Conservation (phyloP, 2,329 filamentous ascomycete species). For the Dactylellina drechsleri region DNA sequence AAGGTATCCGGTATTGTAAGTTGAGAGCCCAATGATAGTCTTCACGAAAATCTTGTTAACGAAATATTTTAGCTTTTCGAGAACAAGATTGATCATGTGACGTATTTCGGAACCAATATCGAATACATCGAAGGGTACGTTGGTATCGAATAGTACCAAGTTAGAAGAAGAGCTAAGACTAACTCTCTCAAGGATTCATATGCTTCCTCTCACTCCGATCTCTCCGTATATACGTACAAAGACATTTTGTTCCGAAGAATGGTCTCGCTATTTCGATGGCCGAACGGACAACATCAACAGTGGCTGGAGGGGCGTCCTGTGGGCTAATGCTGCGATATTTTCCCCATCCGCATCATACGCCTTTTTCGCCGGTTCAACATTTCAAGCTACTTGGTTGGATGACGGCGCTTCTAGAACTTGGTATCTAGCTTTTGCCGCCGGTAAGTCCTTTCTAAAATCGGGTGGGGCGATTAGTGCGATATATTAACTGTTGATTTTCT, state of each 20-base stretch:
- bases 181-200: conserved; percentile 75
- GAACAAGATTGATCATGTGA: conserved; percentile 93
- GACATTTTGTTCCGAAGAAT: conserved; percentile 82
- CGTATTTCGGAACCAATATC: conserved; percentile 80
- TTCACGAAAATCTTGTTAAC: conserved; percentile 63
- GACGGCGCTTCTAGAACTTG: conserved; percentile 84
- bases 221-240: conserved; percentile 74
- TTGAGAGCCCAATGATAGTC: conserved; percentile 58
- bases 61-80: conserved; percentile 74
- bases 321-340: conserved; percentile 81
- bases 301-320: conserved; percentile 87
- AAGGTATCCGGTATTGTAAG: conserved; percentile 64
- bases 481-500: conserved; percentile 14
- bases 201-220: conserved; percentile 78
- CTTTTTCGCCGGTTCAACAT: conserved; percentile 76
- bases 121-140: conserved; percentile 73
- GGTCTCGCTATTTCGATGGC: conserved; percentile 78
- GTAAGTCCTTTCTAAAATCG: conserved; percentile 64
- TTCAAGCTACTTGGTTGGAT: conserved; percentile 77
- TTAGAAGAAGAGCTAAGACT: not conserved
- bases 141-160: conserved; percentile 51
- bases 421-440: conserved; percentile 82
- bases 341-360: conserved; percentile 75
- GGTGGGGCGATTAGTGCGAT: not conserved
- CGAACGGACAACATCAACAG: conserved; percentile 73